These are phyloP conservation scores for Skeletonema potamos DNA, from an alignment of 108 stramenopile species.

Conservation along the genomic window DNA sequence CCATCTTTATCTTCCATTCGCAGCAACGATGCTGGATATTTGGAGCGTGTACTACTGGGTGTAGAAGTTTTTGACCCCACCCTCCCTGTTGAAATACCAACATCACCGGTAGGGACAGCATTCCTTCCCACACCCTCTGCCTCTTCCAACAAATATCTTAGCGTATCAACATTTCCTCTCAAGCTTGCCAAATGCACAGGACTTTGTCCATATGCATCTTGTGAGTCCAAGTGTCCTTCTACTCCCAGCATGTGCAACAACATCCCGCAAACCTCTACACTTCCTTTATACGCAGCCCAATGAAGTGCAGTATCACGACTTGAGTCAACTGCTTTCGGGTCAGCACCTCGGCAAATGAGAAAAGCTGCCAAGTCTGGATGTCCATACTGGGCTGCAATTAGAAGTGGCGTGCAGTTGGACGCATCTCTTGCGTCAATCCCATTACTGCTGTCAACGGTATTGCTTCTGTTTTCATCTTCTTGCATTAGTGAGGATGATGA, in stretches of 20 bases:
- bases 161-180: constrained; percentile 83
- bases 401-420: constrained; percentile 87
- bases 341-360: constrained; percentile 80
- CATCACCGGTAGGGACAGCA: neutral
- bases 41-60: constrained; percentile 7
- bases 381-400: constrained; percentile 95
- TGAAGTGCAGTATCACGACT: constrained; percentile 90
- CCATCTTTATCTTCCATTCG: constrained; percentile 68
- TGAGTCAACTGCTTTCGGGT: constrained; percentile 75
- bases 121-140: constrained; percentile 13
- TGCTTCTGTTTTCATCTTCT: constrained; percentile 11
- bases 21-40: constrained; percentile 40
- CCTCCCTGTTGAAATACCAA: constrained; percentile 24
- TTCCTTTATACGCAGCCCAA: constrained; percentile 97
- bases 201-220: constrained; percentile 92
- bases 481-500: constrained; percentile 35
- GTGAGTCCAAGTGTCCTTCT: constrained; percentile 48
- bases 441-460: neutral
- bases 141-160: constrained; percentile 74
- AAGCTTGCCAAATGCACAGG: constrained; percentile 92
- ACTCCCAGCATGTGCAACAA: constrained; percentile 71
- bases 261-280: constrained; percentile 83
- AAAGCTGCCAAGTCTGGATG: constrained; percentile 91
- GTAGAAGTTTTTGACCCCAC: constrained; percentile 29
- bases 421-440: constrained; percentile 63